These are phyloP conservation scores for Neopestalotiopsis sp. DNA, from an alignment of 2,329 filamentous ascomycete genomes.

Conservation along the genomic window DNA sequence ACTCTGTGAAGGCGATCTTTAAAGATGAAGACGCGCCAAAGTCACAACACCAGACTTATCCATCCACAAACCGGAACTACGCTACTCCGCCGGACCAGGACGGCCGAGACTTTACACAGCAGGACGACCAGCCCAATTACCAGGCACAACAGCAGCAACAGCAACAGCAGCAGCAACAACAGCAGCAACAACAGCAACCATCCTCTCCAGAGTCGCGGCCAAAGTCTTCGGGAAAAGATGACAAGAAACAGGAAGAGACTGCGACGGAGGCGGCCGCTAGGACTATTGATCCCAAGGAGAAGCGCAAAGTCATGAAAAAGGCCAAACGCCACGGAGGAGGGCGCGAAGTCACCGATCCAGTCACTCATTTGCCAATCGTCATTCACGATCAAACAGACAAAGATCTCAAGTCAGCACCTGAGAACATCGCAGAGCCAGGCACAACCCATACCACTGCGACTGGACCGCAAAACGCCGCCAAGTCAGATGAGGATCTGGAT, in stretches of 20 bases:
- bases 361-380: constrained; percentile 71
- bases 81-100: constrained; percentile 16
- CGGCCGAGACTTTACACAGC: background rate
- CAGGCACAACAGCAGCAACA: constrained; percentile 20
- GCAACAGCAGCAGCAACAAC: constrained; percentile 8
- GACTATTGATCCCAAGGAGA: constrained; percentile 48
- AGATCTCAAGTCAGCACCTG: constrained; percentile 53
- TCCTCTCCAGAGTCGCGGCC: constrained; percentile 18
- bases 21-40: constrained; percentile 36
- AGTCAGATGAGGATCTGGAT: constrained; percentile 43
- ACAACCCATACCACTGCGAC: constrained; percentile 42
- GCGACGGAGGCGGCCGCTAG: constrained; percentile 42
- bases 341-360: constrained; percentile 72
- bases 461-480: constrained; percentile 42
- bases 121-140: background rate
- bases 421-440: constrained; percentile 41
- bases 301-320: constrained; percentile 54
- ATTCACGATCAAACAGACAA: constrained; percentile 73
- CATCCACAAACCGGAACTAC: constrained; percentile 40
- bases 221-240: constrained; percentile 15
- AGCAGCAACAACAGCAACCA: constrained; percentile 15
- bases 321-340: constrained; percentile 49
- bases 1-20: constrained; percentile 42
- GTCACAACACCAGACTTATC: constrained; percentile 40
- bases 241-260: constrained; percentile 32